A percentile compares a stretch with the other conserved stretches of the same genome.
These are phyloP conservation scores for Candida arabinofermentans DNA, from an alignment of 805 yeast genomes.

Conservation along the genomic window DNA sequence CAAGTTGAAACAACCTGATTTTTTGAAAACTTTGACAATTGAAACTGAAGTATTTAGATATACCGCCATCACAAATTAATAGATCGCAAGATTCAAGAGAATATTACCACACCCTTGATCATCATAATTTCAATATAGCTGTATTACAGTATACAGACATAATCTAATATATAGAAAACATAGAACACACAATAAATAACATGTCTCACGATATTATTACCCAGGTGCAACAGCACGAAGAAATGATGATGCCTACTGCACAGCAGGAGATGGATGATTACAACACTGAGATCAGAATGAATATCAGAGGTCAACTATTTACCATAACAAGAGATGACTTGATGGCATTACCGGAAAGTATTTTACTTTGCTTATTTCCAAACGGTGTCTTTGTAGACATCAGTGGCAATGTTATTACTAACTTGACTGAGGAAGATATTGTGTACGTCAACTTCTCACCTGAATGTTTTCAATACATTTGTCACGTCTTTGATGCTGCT, in stretches of 20 bases:
- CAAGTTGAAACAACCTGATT: too few relatives aligned
- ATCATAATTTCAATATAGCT: too few relatives aligned
- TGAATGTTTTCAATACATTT: constrained; percentile 77
- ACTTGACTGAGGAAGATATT: constrained; percentile 72
- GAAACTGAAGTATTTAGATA: too few relatives aligned
- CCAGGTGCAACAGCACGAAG: constrained; percentile 50
- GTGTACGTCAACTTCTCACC: constrained; percentile 87
- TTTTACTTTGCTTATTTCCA: constrained; percentile 81
- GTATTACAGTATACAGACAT: too few relatives aligned
- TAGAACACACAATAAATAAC: background rate
- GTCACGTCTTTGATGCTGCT: constrained; percentile 66
- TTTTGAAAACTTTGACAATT: background rate
- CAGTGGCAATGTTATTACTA: constrained; percentile 72
- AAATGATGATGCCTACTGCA: constrained; percentile 13
- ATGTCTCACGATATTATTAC: constrained; percentile 53
- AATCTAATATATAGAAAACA: too few relatives aligned
- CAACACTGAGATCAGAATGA: constrained; percentile 68
- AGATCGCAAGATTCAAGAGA: too few relatives aligned
- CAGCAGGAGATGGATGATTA: constrained; percentile 39
- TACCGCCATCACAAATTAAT: too few relatives aligned
- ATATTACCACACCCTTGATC: too few relatives aligned
- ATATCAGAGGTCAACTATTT: constrained; percentile 71
- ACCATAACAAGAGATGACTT: constrained; percentile 82
- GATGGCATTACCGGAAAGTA: constrained; percentile 87
- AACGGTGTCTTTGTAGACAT: constrained; percentile 83